Evolutionary conservation across 768 basidiomycete genomes (phyloP), one percentile per base, ranked within the genome.

Genomic region (Fistulinella prunicolor): DNA sequence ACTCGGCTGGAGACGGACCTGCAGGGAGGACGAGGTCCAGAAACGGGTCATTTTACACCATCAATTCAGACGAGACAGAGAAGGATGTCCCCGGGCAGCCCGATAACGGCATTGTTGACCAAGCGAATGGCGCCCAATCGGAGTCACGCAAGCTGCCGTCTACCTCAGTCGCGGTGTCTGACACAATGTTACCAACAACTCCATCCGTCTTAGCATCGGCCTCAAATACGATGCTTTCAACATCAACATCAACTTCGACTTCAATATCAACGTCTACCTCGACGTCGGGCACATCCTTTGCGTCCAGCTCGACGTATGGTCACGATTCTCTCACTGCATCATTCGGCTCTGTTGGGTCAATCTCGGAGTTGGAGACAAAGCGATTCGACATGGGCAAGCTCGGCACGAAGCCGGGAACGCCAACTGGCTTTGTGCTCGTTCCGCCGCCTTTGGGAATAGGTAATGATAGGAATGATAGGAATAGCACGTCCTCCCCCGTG

Each of bases 401-500:
- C 9, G 51, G 42, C 42, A 17, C 29, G 4, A 38, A 22, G 13
- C 2, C 40, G 2, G 54, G 44, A 20, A 29, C 38, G 4, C 61
- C 46, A 20, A 28, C 48, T 1, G 48, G 46, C n/a, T 63, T 63
- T 32, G 40, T 60, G 7, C 63, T 63, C 24, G 60, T 48, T 19
- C 60, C 62, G 4, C 55, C 63, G 1, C 63, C 62, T 9, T 34
- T 65, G 52, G 51, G 22, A 19, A 47, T 65, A 3, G 61, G 61
- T 16, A 38, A 42, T 16, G 17, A 36, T 9, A 44, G 29, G 14
- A 50, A 24, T 21, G 17, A 36, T 9, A 44, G 29, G 14, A 50
- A 24, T 21, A 32, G 35, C 7, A 1, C 39, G 17, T 34, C 42
- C 1, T 51, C 59, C 1, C 42, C 64, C 0, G 23, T 28, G 0